Evolutionary conservation across 1,284 basidiomycete species (phyloP), one percentile per base, ranked within the genome.

Genomic region (Ganoderma resinaceum): DNA sequence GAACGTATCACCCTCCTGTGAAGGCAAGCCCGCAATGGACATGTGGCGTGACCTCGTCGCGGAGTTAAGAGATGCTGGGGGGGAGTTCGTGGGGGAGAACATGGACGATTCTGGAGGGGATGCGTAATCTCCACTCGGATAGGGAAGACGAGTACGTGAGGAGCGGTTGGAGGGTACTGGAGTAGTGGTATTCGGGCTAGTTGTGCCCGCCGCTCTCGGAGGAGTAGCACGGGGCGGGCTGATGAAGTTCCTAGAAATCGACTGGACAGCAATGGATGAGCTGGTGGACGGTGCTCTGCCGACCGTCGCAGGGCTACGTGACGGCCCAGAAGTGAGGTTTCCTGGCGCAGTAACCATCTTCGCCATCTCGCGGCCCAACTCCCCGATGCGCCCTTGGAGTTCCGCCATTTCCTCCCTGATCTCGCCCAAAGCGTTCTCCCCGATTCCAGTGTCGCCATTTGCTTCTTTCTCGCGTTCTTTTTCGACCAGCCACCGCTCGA

Each of bases 401-500:
- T 94, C 92, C 2, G 85, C 79, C 46, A 94, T 79, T 63, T 92
- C 90, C 43, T 92, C 89, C 53, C 86, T 85, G 58, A 94, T 83
- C 38, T 87, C 84, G 14, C 74, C 76, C 11, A 93, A 74, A 2
- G 86, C 87, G 8, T 79, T 73, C 23, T 40, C 58, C 14, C 12
- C 37, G n/a, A 40, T 9, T 5, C 78, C 80, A 1, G 77, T 66
- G 0, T 76, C 76, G 29, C 80, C 74, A 16, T 75, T 57, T 42
- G 73, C 63, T 18, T 78, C 75, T 60, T 76, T 76, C 49, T 80
- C 83, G 63, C 80, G 82, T 66, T 93, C 91, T 76, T 90, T 92
- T 67, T 93, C 91, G 2, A 94, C 92, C 16, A 94, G 83, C 91
- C 91, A 94, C 52, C 88, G 85, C 76, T 94, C 92, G 26, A 94